These are phyloP conservation scores for Solanum hybrid DNA, from an alignment of 305 asterid species.

Conservation along the genomic window DNA sequence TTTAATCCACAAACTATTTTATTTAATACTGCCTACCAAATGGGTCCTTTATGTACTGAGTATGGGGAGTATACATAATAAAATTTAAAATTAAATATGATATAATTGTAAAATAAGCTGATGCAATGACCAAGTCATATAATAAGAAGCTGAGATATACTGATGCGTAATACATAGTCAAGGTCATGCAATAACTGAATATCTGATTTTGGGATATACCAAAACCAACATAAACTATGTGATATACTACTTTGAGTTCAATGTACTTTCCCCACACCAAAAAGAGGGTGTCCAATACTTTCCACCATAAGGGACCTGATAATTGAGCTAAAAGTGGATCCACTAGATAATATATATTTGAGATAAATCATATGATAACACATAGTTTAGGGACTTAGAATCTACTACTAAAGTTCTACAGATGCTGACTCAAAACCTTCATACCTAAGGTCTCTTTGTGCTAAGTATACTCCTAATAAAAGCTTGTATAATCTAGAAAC, in stretches of 20 bases:
- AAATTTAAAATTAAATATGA: too few species aligned
- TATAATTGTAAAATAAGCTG: too few species aligned
- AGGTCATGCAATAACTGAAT: neutral
- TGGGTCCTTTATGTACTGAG: too few species aligned
- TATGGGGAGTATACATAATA: too few species aligned
- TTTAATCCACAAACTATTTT: too few species aligned
- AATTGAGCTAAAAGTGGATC: neutral
- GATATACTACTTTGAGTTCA: neutral
- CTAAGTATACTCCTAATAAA: neutral
- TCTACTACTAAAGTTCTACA: neutral
- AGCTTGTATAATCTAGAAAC: neutral
- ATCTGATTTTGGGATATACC: too few species aligned
- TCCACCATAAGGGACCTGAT: neutral
- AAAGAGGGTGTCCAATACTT: neutral
- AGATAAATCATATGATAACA: neutral
- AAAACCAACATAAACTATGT: neutral
- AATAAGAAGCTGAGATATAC: too few species aligned
- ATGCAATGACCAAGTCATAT: too few species aligned
- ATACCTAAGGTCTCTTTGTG: neutral
- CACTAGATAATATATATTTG: too few species aligned
- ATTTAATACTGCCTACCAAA: too few species aligned
- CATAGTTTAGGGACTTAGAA: neutral
- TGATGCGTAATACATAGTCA: neutral
- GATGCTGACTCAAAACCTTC: neutral
- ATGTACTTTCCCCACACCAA: neutral